Percentiles rank a stretch among this genome's conserved stretches.
Conservation (phyloP, 1,139 yeast species). For the Arxiozyma bovina region DNA sequence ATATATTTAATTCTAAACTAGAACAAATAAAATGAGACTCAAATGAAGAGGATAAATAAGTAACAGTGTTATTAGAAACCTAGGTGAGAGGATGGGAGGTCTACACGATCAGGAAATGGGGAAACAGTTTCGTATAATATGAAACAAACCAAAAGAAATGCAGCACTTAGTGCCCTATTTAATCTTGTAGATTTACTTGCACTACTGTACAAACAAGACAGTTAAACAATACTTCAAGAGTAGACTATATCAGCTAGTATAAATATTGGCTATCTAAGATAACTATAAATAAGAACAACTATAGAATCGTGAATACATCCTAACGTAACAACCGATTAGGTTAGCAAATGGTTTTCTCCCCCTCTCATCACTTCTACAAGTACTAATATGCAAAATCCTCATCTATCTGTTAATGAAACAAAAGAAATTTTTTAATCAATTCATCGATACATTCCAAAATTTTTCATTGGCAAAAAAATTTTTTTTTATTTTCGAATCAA, state of each 20-base stretch:
- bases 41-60: background rate
- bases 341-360: too few species aligned
- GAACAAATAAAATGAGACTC: background rate
- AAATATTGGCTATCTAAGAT: background rate
- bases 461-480: background rate
- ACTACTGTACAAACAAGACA: background rate
- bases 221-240: background rate
- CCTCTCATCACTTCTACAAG: background rate
- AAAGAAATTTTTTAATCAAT: background rate
- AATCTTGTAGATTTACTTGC: background rate
- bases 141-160: background rate
- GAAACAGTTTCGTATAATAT: background rate
- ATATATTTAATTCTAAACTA: background rate
- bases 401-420: background rate
- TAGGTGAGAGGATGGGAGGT: background rate
- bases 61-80: background rate
- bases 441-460: background rate
- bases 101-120: background rate
- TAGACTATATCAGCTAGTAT: too few species aligned
- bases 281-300: too few species aligned
- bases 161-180: background rate
- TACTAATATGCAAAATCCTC: background rate
- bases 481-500: too few species aligned
- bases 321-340: background rate
- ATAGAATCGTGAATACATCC: too few species aligned